Evolutionary conservation across 148 eudicot genomes (phyloP), one percentile per base, ranked within the genome.

Genomic region (Euryodendron excelsum): DNA sequence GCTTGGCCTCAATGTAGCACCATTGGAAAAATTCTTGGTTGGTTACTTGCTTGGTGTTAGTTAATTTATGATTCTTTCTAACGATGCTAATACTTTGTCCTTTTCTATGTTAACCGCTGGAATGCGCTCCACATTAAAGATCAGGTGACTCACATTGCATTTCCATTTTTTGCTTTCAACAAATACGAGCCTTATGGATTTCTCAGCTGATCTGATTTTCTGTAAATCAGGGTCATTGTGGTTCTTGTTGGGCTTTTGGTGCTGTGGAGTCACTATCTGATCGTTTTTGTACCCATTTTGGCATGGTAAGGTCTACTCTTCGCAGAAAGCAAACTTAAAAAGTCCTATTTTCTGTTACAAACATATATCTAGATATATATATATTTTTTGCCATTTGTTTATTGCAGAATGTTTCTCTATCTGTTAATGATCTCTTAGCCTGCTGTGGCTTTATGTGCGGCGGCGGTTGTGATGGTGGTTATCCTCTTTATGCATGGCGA

Each of bases 191-290:
- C n/a, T 31, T 74, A 6, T 60, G 39, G 55, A 45, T 56, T 73
- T 79, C 70, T 73, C 70, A 25, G 67, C 61, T 72, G 37, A 72
- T 81, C 33, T 65, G 34, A 48, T 76, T 69, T 62, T 66, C 28
- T 74, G 30, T 67, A 44, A 41, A 55, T 79, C 83, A 94, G 97
- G 98, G 98, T 70, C 98, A 94, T 72, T 94, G 98, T 84, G 98
- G 98, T 86, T 94, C 98, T 75, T 94, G 98, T 70, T 94, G 98
- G 98, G 98, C 98, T 68, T 94, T 92, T 85, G 98, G 91, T 80
- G 97, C 98, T 53, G 98, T 92, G 55, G 98, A 94, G 86, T 81
- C 94, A 11, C 86, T 94, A 44, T 88, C 96, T 63, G 98, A 94
- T 77, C 94, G 98, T n/a, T 94, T 94, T 80, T 94, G 98, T 82